Percentiles rank a stretch among this genome's conserved stretches.
Conservation (phyloP, 1,139 yeast species). For the Geotrichum histeridarum region DNA sequence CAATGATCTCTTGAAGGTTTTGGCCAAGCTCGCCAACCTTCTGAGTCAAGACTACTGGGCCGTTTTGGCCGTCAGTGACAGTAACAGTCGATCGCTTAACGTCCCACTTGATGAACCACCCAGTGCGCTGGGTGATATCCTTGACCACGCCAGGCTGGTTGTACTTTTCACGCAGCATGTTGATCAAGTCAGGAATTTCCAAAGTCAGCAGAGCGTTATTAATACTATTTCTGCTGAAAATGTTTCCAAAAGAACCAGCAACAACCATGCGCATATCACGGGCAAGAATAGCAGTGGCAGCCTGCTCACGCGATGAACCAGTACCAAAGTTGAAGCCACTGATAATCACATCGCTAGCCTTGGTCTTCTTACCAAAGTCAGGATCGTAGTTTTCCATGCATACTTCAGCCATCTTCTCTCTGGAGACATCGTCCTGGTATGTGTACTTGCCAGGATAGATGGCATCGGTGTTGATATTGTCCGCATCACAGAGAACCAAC, state of each 20-base stretch:
- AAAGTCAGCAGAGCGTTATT: conserved; percentile 90
- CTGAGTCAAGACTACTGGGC: conserved; percentile 61
- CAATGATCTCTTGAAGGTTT: conserved; percentile 91
- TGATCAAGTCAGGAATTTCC: conserved; percentile 83
- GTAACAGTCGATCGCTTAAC: conserved; percentile 76
- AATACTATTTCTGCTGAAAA: conserved; percentile 89
- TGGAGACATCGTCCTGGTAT: conserved; percentile 91
- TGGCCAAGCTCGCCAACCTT: conserved; percentile 95
- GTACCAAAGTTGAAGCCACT: conserved; percentile 96
- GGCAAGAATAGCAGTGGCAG: conserved; percentile 94
- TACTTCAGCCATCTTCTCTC: conserved; percentile 95
- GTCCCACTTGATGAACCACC: conserved; percentile 91
- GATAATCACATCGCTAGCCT: conserved; percentile 81
- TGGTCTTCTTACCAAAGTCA: conserved; percentile 74
- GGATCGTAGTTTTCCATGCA: conserved; percentile 98
- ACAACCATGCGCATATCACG: conserved; percentile 89
- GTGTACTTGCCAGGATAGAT: conserved; percentile 98
- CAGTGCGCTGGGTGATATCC: conserved; percentile 88
- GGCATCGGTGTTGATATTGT: conserved; percentile 96
- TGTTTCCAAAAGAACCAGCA: conserved; percentile 96
- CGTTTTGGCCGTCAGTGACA: conserved; percentile 63
- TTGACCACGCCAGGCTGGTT: conserved; percentile 41
- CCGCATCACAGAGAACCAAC: conserved; percentile 91
- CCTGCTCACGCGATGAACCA: conserved; percentile 98
- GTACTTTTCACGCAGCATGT: conserved; percentile 67